Evolutionary conservation across 352 stramenopile species (phyloP), one percentile per base, ranked within the genome.

Genomic region (Phytophthora capsici): DNA sequence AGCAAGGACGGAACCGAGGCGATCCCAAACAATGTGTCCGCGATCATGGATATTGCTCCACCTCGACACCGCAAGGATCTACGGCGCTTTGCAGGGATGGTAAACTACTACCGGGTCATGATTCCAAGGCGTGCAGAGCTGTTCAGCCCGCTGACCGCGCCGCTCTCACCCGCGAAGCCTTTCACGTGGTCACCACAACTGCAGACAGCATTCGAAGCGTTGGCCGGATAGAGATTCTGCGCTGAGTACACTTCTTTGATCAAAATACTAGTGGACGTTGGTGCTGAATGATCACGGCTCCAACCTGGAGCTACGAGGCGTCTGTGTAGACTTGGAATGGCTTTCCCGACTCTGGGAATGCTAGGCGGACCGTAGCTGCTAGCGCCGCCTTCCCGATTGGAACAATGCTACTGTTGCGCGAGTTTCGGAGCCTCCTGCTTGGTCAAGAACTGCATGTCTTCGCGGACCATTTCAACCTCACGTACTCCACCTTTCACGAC

Each of bases 381-480:
- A n/a, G n/a, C n/a, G n/a, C 54, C 54, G 1, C 28, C 54, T 2
- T 48, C 54, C 22, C 43, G 44, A 13, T 10, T 54, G 2, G 30
- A 62, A 16, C 8, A 41, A 2, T 62, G 0, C 30, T 53, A 0
- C 14, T 48, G 16, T 28, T 62, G 1, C 41, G 30, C 1, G 30
- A 62, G 22, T 53, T 53, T 8, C 17, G 23, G 0, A 58, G 36
- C 3, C 5, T 58, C 0, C 36, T 49, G 0, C 23, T 58, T 1
- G 54, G 54, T 0, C 54, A 54, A 9, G 30, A 62, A 1, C 12
- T 52, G 0, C 54, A 62, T 19, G 32, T 54, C 5, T 26, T 30
- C 19, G 54, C 40, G 5, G 54, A 62, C 6, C 54, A 62, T 10
- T 16, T 62, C 10, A 54, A 54, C 32, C 20, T 62, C 3, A 62